Percentiles rank a stretch among this genome's conserved stretches.
phyloP scores from a whole-genome alignment of 139 green algal species.

The Marvania coccoides region DNA sequence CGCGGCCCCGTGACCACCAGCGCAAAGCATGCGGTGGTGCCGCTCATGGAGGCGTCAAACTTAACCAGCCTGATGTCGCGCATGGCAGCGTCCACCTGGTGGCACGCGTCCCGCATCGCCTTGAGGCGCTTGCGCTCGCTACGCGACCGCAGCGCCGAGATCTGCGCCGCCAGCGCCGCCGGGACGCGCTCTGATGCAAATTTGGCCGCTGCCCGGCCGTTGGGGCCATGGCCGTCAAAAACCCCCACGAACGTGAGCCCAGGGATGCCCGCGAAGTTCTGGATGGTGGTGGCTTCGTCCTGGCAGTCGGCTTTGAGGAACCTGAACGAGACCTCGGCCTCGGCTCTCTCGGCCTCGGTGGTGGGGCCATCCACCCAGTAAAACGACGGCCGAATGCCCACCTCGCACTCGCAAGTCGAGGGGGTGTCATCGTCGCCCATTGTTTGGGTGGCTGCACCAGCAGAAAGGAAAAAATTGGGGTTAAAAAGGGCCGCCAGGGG shows the following conservation, averaged over 20 bases:
- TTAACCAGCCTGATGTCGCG: neutral
- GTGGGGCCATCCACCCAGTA: slow-evolving; percentile 19
- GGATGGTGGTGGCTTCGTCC: slow-evolving; percentile 15
- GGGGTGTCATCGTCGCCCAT: neutral
- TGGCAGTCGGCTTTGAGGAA: slow-evolving; percentile 28
- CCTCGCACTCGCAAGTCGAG: slow-evolving; percentile 3
- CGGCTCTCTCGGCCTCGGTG: neutral
- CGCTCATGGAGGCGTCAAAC: slow-evolving; percentile 22
- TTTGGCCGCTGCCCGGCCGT: slow-evolving; percentile 26
- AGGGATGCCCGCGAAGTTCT: slow-evolving; percentile 9
- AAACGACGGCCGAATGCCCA: slow-evolving; percentile 25
- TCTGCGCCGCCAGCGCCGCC: slow-evolving; percentile 5
- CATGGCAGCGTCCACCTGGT: slow-evolving; percentile 11
- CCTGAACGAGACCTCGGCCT: slow-evolving; percentile 11
- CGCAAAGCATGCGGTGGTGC: slow-evolving; percentile 33
- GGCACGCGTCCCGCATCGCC: slow-evolving; percentile 7
- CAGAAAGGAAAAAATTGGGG: neutral
- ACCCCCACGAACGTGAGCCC: slow-evolving; percentile 31
- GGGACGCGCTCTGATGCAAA: slow-evolving; percentile 8
- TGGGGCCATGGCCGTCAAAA: slow-evolving; percentile 40
- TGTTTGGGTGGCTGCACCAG: neutral
- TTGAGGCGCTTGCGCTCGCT: slow-evolving; percentile 3
- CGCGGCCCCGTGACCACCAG: slow-evolving; percentile 1
- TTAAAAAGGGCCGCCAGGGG: no score
- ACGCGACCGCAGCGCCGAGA: neutral